Percentiles rank a stretch among this genome's conserved stretches.
phyloP scores from a whole-genome alignment of 176 grass and related monocot species.

The Aegilops sharonensis region DNA sequence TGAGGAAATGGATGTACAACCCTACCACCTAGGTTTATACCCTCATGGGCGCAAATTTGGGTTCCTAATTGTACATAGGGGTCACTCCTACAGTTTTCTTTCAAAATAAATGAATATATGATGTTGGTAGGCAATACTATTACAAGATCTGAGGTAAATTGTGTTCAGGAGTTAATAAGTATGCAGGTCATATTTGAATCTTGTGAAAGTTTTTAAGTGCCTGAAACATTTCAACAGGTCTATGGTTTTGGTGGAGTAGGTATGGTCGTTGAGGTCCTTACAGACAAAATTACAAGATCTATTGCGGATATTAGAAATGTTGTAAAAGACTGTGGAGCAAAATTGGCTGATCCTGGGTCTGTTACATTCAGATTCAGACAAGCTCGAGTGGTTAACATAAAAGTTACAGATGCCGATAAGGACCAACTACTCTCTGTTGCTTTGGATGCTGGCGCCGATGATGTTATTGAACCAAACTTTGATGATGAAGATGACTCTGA shows the following conservation, averaged over 20 bases:
- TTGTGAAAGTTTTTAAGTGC: conserved; percentile 16
- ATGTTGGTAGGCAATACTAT: neutral
- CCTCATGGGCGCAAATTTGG: neutral
- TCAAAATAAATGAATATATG: neutral
- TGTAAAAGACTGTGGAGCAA: conserved; percentile 71
- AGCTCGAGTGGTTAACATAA: conserved; percentile 81
- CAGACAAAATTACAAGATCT: conserved; percentile 99
- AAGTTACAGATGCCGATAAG: conserved; percentile 74
- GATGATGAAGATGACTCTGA: conserved; percentile 51
- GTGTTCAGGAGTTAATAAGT: conserved; percentile 11
- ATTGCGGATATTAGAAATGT: conserved; percentile 69
- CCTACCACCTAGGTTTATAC: neutral
- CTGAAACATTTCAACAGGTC: conserved; percentile 52
- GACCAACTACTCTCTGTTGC: conserved; percentile 72
- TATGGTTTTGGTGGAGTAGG: conserved; percentile 98
- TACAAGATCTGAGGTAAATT: neutral
- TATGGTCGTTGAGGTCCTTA: conserved; percentile 92
- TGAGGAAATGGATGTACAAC: neutral
- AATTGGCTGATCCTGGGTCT: conserved; percentile 93
- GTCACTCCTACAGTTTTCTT: neutral
- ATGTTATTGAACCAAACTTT: conserved; percentile 85
- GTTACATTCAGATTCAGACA: conserved; percentile 88
- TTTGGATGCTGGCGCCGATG: conserved; percentile 88
- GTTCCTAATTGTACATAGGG: neutral
- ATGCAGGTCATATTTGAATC: neutral